Evolutionary conservation across 1,284 basidiomycete genomes (phyloP).

Genomic region (Tilletia horrida): DNA sequence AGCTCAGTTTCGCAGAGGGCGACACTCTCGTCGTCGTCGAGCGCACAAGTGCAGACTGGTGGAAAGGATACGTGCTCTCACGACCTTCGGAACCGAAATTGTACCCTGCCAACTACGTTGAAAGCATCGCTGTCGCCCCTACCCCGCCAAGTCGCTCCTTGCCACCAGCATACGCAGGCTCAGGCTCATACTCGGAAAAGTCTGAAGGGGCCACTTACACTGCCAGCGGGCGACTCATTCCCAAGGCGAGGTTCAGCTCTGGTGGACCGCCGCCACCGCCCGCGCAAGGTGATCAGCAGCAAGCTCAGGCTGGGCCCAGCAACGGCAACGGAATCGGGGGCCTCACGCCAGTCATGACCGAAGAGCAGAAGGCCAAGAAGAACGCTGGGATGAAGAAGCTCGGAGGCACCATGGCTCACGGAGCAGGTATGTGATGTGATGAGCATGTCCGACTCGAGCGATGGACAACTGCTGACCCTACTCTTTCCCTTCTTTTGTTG

Average conservation of each 20-base stretch:
- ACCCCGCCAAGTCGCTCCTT: background rate
- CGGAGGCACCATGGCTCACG: constrained; percentile 8
- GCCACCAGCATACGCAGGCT: background rate
- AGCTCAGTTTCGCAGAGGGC: constrained; percentile 20
- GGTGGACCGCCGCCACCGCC: background rate
- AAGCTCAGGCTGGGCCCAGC: constrained; percentile 10
- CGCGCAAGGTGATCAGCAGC: background rate
- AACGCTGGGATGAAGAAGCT: constrained; percentile 6
- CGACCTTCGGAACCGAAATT: background rate
- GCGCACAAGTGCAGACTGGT: constrained; percentile 18
- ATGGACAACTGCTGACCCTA: background rate
- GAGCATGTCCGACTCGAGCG: background rate
- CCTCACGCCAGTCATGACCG: background rate
- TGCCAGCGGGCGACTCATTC: constrained; percentile 5
- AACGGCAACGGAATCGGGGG: background rate
- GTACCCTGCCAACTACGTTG: constrained; percentile 18
- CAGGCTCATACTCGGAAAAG: background rate
- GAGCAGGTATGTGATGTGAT: background rate
- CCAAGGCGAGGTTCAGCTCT: constrained; percentile 15
- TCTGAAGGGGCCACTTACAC: background rate
- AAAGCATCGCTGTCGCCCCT: constrained; percentile 2
- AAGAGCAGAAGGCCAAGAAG: constrained; percentile 12
- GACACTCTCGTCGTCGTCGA: constrained; percentile 21
- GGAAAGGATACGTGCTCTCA: constrained; percentile 20
- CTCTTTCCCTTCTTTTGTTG: background rate